Evolutionary conservation across 2,329 filamentous ascomycete genomes (phyloP).

Genomic region (Emmonsiellopsis sp.): DNA sequence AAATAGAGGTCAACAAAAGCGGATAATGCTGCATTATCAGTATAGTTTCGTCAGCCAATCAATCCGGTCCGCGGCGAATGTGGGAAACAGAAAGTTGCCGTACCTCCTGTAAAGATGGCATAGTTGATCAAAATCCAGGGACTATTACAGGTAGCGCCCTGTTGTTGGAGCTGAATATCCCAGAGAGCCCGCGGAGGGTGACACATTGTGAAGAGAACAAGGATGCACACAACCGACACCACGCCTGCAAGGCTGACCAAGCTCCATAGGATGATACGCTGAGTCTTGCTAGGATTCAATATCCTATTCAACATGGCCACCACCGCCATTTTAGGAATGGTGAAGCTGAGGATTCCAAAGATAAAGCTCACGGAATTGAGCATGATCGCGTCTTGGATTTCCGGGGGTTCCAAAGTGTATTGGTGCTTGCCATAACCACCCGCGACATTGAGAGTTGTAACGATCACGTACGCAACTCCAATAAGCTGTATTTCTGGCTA

Average conservation of each 20-base stretch:
- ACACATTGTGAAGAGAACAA: constrained; percentile 38
- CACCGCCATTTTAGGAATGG: constrained; percentile 35
- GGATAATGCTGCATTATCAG: constrained; percentile 16
- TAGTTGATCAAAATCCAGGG: too few species aligned
- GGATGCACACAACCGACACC: constrained; percentile 26
- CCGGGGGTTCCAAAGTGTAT: constrained; percentile 15
- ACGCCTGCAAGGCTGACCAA: constrained; percentile 24
- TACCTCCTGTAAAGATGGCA: too few species aligned
- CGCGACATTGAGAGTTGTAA: constrained; percentile 28
- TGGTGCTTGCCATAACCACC: constrained; percentile 35
- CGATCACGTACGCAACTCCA: constrained; percentile 25
- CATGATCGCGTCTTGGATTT: background rate
- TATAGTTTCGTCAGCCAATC: too few species aligned
- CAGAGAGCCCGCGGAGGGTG: constrained; percentile 32
- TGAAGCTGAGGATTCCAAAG: constrained; percentile 32
- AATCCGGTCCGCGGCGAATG: too few species aligned
- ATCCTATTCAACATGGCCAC: constrained; percentile 31
- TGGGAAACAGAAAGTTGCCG: too few species aligned
- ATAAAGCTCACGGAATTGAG: constrained; percentile 20
- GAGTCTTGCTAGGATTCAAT: constrained; percentile 27
- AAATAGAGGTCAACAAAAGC: constrained; percentile 25
- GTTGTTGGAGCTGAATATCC: constrained; percentile 14
- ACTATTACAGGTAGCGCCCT: too few species aligned
- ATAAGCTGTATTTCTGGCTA: constrained; percentile 18
- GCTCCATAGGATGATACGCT: constrained; percentile 29